phyloP scores from a whole-genome alignment of 2,329 filamentous ascomycete genomes.

The Ceratocystis smalleyi region DNA sequence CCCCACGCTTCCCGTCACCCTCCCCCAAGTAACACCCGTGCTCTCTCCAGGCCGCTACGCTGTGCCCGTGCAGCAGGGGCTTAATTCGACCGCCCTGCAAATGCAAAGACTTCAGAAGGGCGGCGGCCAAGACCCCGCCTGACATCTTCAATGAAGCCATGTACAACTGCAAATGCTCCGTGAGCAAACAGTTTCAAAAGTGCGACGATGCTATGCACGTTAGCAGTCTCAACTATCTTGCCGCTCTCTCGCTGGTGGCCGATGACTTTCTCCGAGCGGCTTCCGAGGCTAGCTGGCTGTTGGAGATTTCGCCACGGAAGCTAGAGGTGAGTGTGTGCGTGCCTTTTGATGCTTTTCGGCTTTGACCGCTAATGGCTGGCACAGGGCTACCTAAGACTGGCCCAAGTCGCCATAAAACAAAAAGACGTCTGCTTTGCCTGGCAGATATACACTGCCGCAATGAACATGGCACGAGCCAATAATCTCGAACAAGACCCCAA shows the following conservation, averaged over 20 bases:
- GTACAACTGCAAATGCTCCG: slow-evolving; percentile 26
- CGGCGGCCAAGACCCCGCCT: slow-evolving; percentile 9
- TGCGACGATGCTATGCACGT: slow-evolving; percentile 27
- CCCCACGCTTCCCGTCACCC: too few species aligned
- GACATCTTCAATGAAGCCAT: slow-evolving; percentile 29
- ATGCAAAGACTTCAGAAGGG: slow-evolving; percentile 28
- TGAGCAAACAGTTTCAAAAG: slow-evolving; percentile 27
- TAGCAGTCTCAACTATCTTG: slow-evolving; percentile 29
- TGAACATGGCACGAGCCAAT: slow-evolving; percentile 23
- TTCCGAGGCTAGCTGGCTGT: slow-evolving; percentile 29
- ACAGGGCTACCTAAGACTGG: slow-evolving; percentile 30
- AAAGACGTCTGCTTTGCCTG: slow-evolving; percentile 28
- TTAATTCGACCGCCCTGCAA: slow-evolving; percentile 25
- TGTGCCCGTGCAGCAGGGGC: slow-evolving; percentile 25
- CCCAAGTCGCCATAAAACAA: slow-evolving; percentile 27
- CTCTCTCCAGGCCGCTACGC: slow-evolving; percentile 10
- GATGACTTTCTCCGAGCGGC: slow-evolving; percentile 26
- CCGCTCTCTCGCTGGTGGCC: slow-evolving; percentile 26
- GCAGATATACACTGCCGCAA: slow-evolving; percentile 27
- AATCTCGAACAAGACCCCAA: slow-evolving; percentile 16
- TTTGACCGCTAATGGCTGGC: neutral
- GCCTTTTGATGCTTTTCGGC: neutral
- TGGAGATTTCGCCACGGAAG: slow-evolving; percentile 28
- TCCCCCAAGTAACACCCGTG: too few species aligned
- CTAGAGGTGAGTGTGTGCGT: slow-evolving; percentile 24